Evolutionary conservation across 2,329 filamentous ascomycete species (phyloP).

Genomic region (Cladosporium oxysporum): DNA sequence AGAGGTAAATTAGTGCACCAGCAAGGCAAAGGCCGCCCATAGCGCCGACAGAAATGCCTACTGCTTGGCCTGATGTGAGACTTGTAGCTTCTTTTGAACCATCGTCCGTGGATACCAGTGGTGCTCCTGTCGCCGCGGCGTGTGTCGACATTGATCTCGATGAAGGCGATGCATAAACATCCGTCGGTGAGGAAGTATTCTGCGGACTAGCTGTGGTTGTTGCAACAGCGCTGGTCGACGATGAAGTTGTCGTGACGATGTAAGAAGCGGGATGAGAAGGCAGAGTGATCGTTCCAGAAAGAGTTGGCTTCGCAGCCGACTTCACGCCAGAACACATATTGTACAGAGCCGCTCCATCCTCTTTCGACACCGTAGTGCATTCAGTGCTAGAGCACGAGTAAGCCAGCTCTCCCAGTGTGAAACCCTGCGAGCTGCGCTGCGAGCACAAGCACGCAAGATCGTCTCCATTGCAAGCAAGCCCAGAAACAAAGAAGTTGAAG

Average conservation of each 20-base stretch:
- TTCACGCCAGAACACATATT: conserved; percentile 31
- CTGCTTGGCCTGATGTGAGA: conserved; percentile 36
- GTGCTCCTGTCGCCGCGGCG: not conserved
- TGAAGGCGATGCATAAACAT: conserved; percentile 8
- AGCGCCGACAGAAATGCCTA: conserved; percentile 36
- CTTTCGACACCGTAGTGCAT: conserved; percentile 22
- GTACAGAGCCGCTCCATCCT: conserved; percentile 26
- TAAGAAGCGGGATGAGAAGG: conserved; percentile 22
- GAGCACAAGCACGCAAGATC: conserved; percentile 36
- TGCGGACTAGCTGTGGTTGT: not conserved
- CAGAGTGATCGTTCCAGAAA: conserved; percentile 28
- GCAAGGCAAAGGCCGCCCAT: conserved; percentile 32
- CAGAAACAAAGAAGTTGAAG: not conserved
- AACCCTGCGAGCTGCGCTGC: conserved; percentile 34
- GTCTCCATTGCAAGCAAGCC: conserved; percentile 8
- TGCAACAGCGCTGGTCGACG: not conserved
- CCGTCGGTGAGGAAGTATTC: not conserved
- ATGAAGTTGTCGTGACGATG: not conserved
- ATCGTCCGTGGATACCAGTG: not conserved
- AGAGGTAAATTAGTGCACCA: conserved; percentile 28
- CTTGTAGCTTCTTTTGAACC: conserved; percentile 20
- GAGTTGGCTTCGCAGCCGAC: conserved; percentile 31
- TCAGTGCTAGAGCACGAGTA: conserved; percentile 22
- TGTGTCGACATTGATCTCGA: conserved; percentile 4
- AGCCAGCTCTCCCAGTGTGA: conserved; percentile 38